These are phyloP conservation scores for Pichia sp. DNA, from an alignment of 1,139 yeast genomes.

Conservation along the genomic window DNA sequence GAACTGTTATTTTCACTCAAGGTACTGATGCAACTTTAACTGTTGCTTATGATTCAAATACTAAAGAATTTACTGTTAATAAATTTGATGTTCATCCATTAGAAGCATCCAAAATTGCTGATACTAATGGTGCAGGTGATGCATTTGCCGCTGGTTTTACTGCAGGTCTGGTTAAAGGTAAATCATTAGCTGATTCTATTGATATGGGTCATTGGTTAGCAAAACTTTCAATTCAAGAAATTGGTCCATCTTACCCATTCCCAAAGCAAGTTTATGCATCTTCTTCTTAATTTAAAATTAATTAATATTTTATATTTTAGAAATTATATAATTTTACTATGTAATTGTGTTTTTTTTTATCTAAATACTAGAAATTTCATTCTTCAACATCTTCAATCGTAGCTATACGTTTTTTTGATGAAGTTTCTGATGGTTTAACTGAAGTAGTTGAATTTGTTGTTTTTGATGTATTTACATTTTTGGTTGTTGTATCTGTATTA, in stretches of 20 bases:
- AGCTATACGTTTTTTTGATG: conserved; percentile 23
- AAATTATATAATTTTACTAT: neutral
- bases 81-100: conserved; percentile 67
- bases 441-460: conserved; percentile 14
- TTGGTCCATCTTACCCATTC: conserved; percentile 92
- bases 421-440: conserved; percentile 10
- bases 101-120: conserved; percentile 61
- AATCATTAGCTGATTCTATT: conserved; percentile 53
- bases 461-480: conserved; percentile 2
- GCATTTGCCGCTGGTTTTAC: conserved; percentile 98
- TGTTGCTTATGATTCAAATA: conserved; percentile 47
- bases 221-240: conserved; percentile 79
- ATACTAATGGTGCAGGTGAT: conserved; percentile 99
- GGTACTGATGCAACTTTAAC: conserved; percentile 85
- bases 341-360: neutral
- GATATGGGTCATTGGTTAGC: conserved; percentile 98
- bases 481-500: neutral
- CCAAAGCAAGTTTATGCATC: conserved; percentile 66
- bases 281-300: conserved; percentile 22
- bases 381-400: conserved; percentile 24
- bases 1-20: conserved; percentile 89
- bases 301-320: neutral
- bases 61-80: conserved; percentile 42
- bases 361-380: conserved; percentile 7
- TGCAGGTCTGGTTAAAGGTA: conserved; percentile 79